Base-by-base conservation (phyloP, 371 early-diverging fungal genomes). In the Ecytonucleospora hepatopenaei region DNA sequence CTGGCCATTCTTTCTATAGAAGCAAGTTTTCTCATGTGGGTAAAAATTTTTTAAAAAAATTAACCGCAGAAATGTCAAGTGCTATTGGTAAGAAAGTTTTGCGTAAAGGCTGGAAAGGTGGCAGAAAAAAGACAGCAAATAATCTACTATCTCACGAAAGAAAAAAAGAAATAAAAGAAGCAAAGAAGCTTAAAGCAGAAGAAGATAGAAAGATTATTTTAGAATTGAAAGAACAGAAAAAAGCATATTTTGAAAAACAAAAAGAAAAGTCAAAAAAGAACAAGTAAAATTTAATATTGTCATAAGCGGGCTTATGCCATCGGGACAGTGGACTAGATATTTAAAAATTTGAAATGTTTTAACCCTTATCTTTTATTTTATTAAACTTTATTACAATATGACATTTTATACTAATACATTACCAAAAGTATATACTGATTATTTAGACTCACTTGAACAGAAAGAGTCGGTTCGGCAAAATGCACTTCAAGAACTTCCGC, bases 1-100 rank as follows among this genome's bases (percentile, higher is more conserved):
- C 93, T 87, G 68, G 99, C 97, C 73, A 98, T 82, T 78, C 94
- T 88, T 28, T 32, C 62, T 48, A 62, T 71, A 64, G 54, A 61
- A 59, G 40, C 28, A 8, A 67, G 26, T 59, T 67, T 71, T 63
- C 40, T 71, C 74, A 47, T 60, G 63, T 49, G 49, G 63, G 68
- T 48, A 67, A 54, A 62, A 74, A 58, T 65, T 65, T 32, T 61
- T n/a, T 30, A 40, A 54, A 35, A 24, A 32, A 35, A 40, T 71
- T 53, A 35, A 63, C 24, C 62, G n/a, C n/a, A n/a, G n/a, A n/a
- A n/a, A n/a, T n/a, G n/a, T n/a, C n/a, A n/a, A n/a, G n/a, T n/a
- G n/a, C n/a, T 15, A 56, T 28, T 3, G 24, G 4, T 56, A 5
- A 28, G 19, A 59, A 28, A 17, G 62, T 65, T 55, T 30, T 65